Evolutionary conservation across 768 basidiomycete genomes (phyloP).

Genomic region (Boletus fagicola): DNA sequence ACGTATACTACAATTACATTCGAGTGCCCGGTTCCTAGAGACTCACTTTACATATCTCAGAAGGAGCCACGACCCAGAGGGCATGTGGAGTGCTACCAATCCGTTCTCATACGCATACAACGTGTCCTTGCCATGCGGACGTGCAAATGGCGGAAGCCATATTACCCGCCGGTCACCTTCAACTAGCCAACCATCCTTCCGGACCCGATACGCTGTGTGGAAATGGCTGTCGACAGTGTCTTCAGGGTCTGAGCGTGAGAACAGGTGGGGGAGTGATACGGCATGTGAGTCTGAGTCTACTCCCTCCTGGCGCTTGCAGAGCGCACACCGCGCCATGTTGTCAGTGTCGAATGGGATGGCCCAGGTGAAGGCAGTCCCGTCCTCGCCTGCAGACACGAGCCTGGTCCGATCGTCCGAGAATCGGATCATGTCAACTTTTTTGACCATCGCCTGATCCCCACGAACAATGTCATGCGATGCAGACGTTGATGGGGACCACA

Average conservation of each 20-base stretch:
- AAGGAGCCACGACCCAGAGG: not conserved
- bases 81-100: not conserved
- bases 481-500: constrained; percentile 19
- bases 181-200: constrained; percentile 6
- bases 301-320: not conserved
- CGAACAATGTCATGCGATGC: constrained; percentile 8
- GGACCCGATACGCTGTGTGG: constrained; percentile 7
- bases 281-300: too few species aligned
- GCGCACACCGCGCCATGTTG: not conserved
- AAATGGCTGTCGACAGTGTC: not conserved
- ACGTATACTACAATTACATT: too few species aligned
- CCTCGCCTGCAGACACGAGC: constrained; percentile 9
- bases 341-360: not conserved
- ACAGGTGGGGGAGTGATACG: too few species aligned
- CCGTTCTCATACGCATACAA: not conserved
- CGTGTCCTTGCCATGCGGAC: too few species aligned
- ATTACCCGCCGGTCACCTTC: too few species aligned
- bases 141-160: too few species aligned
- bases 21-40: too few species aligned
- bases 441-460: constrained; percentile 1
- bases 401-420: constrained; percentile 12
- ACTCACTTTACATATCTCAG: not conserved
- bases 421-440: constrained; percentile 7
- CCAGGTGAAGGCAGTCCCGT: constrained; percentile 12
- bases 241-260: too few species aligned